These are phyloP conservation scores for Plectranthus barbatus DNA, from an alignment of 257 asterid species.

Conservation along the genomic window DNA sequence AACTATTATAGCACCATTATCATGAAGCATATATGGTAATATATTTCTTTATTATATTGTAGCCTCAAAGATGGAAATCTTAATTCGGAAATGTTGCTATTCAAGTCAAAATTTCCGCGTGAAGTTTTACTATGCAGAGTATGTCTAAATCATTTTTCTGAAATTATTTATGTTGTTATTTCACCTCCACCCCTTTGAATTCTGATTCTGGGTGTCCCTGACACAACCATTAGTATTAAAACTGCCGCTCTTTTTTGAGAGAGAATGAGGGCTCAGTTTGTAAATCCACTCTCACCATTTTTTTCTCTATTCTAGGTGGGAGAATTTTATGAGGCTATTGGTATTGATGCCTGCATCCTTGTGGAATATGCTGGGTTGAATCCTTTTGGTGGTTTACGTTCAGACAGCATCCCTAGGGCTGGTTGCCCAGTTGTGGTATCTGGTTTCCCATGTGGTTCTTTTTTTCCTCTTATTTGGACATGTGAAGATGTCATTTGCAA, in stretches of 20 bases:
- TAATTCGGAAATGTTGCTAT: conserved; percentile 85
- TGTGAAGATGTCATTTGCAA: neutral
- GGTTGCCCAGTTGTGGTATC: conserved; percentile 96
- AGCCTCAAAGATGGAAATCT: conserved; percentile 97
- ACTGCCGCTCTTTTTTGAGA: conserved; percentile 1
- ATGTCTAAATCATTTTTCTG: conserved; percentile 22
- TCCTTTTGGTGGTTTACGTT: conserved; percentile 91
- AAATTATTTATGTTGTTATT: conserved; percentile 7
- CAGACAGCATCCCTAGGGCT: conserved; percentile 93
- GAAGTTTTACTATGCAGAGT: conserved; percentile 95
- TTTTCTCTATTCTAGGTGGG: conserved; percentile 61
- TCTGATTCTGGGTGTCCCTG: neutral
- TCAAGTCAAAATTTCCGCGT: conserved; percentile 90
- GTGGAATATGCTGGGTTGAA: conserved; percentile 98
- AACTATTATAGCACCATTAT: neutral
- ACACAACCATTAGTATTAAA: neutral
- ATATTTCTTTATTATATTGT: conserved; percentile 18
- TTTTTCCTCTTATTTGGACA: neutral
- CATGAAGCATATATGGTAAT: conserved; percentile 5
- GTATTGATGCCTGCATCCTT: conserved; percentile 92
- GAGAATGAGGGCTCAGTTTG: neutral
- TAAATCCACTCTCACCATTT: conserved; percentile 7
- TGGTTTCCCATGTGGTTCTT: conserved; percentile 6
- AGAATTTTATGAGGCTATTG: conserved; percentile 92
- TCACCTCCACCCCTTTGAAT: neutral